These are phyloP conservation scores for Fusarium sp. DNA, from an alignment of 2,329 filamentous ascomycete species.

Conservation along the genomic window DNA sequence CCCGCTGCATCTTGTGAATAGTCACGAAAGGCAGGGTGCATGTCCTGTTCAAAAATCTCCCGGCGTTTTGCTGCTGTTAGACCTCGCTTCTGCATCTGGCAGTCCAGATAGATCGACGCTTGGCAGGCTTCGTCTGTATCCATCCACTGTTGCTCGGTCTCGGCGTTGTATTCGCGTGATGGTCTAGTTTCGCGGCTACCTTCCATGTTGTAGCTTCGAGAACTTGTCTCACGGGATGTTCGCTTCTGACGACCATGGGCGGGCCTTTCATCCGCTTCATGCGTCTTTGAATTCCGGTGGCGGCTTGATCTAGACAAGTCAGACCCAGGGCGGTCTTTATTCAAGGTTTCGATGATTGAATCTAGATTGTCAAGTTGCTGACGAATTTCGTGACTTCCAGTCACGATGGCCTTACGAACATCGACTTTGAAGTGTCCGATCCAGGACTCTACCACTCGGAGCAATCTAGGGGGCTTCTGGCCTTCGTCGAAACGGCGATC, in stretches of 20 bases:
- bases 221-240: background rate
- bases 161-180: background rate
- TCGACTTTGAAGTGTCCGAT: conserved; percentile 49
- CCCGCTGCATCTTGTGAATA: conserved; percentile 15
- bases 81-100: conserved; percentile 16
- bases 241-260: background rate
- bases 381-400: conserved; percentile 25
- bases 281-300: background rate
- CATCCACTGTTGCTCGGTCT: background rate
- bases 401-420: conserved; percentile 6
- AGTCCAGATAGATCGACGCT: conserved; percentile 33
- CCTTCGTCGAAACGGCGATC: conserved; percentile 28
- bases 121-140: conserved; percentile 3
- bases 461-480: conserved; percentile 49
- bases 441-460: conserved; percentile 58
- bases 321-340: background rate
- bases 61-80: conserved; percentile 17
- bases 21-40: conserved; percentile 37
- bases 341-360: background rate
- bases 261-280: background rate
- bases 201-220: background rate
- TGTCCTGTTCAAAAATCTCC: conserved; percentile 16
- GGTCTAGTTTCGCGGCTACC: background rate
- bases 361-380: conserved; percentile 13
- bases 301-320: background rate